Percentiles rank a stretch among this genome's conserved stretches.
These are phyloP conservation scores for Artemisia argyi DNA, from an alignment of 129 eudicot genomes.

Conservation along the genomic window DNA sequence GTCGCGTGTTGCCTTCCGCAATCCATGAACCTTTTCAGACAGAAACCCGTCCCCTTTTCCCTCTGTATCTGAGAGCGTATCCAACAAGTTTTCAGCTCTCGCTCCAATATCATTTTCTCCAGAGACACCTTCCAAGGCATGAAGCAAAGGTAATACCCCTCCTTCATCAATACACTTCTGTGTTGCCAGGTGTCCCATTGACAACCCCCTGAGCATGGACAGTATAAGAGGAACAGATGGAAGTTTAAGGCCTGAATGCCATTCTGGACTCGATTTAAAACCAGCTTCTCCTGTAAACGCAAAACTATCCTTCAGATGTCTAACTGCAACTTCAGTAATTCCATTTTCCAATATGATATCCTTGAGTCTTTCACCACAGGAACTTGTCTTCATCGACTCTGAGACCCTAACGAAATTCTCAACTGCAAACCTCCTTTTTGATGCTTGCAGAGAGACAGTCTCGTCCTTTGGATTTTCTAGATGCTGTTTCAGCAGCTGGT, in stretches of 20 bases:
- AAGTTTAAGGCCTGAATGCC: slow-evolving; percentile 72
- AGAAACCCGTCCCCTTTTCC: slow-evolving; percentile 86
- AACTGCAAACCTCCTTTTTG: slow-evolving; percentile 69
- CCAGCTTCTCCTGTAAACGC: slow-evolving; percentile 81
- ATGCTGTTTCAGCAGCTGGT: slow-evolving; percentile 58
- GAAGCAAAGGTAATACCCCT: slow-evolving; percentile 83
- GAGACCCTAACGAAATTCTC: slow-evolving; percentile 97
- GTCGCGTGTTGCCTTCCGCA: slow-evolving; percentile 88
- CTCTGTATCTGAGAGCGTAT: slow-evolving; percentile 86
- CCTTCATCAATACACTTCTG: slow-evolving; percentile 83
- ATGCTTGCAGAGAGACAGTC: slow-evolving; percentile 63
- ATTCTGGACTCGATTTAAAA: slow-evolving; percentile 66
- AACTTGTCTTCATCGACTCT: slow-evolving; percentile 91
- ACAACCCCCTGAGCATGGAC: slow-evolving; percentile 93
- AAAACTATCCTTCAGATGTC: slow-evolving; percentile 67
- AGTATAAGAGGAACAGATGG: slow-evolving; percentile 88
- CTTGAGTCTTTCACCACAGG: slow-evolving; percentile 93
- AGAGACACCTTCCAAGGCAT: slow-evolving; percentile 91
- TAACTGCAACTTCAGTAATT: slow-evolving; percentile 69
- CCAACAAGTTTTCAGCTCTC: slow-evolving; percentile 94
- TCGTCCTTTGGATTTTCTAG: slow-evolving; percentile 80
- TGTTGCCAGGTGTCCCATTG: slow-evolving; percentile 93
- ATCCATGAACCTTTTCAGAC: slow-evolving; percentile 60
- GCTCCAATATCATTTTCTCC: slow-evolving; percentile 99
- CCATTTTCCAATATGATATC: slow-evolving; percentile 90